Evolutionary conservation across 2,329 filamentous ascomycete genomes (phyloP).

Genomic region (Dactylellina sp.): DNA sequence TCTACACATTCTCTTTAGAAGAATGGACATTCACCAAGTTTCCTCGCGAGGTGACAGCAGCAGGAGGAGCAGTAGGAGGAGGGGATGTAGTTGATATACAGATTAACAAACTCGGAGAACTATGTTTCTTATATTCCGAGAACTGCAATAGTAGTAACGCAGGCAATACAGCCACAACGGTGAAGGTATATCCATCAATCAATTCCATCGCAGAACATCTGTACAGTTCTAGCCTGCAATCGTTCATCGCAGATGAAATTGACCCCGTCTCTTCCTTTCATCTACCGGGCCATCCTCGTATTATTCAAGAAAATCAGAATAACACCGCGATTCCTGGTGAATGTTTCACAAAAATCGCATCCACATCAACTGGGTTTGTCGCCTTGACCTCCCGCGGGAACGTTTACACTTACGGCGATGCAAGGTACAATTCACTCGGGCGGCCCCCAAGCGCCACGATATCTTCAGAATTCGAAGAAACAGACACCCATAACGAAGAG

Average conservation of each 20-base stretch:
- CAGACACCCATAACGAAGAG: no score
- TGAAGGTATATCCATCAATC: conserved; percentile 21
- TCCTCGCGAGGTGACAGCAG: neutral
- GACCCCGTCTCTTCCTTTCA: conserved; percentile 20
- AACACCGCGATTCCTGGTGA: neutral
- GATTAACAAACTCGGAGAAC: conserved; percentile 25
- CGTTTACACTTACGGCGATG: conserved; percentile 47
- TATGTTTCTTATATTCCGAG: conserved; percentile 29
- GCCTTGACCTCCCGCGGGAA: conserved; percentile 28
- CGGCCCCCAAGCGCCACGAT: conserved; percentile 6
- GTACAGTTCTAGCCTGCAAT: conserved; percentile 28
- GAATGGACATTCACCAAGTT: conserved; percentile 21
- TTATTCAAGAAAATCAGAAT: neutral
- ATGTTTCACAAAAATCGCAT: conserved; percentile 14
- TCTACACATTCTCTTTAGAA: conserved; percentile 24
- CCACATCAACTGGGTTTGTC: conserved; percentile 43
- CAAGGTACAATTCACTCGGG: conserved; percentile 47
- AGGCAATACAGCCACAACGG: neutral
- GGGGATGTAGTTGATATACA: conserved; percentile 18
- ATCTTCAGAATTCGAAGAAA: neutral
- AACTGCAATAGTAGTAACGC: neutral
- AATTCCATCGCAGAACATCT: conserved; percentile 24
- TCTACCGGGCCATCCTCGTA: neutral
- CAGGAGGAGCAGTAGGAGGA: no score
- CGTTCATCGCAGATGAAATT: neutral